Conservation (phyloP, 2,329 filamentous ascomycete genomes). For the Myriosclerotinia duriaeana region DNA sequence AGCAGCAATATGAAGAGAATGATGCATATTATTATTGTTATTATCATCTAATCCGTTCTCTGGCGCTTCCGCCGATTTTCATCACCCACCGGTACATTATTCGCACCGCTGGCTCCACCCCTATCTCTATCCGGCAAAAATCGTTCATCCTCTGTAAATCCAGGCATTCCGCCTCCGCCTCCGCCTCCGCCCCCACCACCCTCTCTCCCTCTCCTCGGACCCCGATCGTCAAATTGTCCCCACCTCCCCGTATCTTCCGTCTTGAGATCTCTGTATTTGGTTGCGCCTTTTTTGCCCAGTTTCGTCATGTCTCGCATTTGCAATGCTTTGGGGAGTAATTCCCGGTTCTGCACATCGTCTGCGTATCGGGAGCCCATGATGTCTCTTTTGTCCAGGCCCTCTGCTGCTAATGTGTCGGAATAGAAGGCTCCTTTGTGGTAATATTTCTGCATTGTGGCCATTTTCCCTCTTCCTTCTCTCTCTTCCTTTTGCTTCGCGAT, state of each 20-base stretch:
- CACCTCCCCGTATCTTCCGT: conserved; percentile 34
- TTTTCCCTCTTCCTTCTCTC: conserved; percentile 68
- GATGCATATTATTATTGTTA: not conserved
- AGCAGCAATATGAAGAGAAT: not conserved
- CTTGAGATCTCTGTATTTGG: conserved; percentile 84
- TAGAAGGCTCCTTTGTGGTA: conserved; percentile 97
- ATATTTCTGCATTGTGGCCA: conserved; percentile 92
- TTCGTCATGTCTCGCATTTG: conserved; percentile 93
- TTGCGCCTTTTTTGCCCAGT: conserved; percentile 86
- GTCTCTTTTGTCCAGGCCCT: conserved; percentile 76
- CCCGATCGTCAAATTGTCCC: conserved; percentile 53
- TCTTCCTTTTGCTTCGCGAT: conserved; percentile 62
- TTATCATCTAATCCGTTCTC: conserved; percentile 5
- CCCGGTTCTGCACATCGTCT: conserved; percentile 80
- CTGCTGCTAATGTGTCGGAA: conserved; percentile 73
- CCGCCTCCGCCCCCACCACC: conserved; percentile 39
- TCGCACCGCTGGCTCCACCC: conserved; percentile 61
- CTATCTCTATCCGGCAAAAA: conserved; percentile 64
- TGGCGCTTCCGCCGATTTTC: conserved; percentile 17
- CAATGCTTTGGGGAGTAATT: conserved; percentile 84
- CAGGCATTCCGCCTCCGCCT: conserved; percentile 40
- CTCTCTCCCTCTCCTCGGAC: conserved; percentile 40
- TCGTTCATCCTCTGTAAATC: conserved; percentile 59
- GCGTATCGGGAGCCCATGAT: conserved; percentile 81
- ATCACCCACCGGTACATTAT: conserved; percentile 68